These are phyloP conservation scores for Chaetomiaceae sp. DNA, from an alignment of 2,329 filamentous ascomycete species.

Conservation along the genomic window DNA sequence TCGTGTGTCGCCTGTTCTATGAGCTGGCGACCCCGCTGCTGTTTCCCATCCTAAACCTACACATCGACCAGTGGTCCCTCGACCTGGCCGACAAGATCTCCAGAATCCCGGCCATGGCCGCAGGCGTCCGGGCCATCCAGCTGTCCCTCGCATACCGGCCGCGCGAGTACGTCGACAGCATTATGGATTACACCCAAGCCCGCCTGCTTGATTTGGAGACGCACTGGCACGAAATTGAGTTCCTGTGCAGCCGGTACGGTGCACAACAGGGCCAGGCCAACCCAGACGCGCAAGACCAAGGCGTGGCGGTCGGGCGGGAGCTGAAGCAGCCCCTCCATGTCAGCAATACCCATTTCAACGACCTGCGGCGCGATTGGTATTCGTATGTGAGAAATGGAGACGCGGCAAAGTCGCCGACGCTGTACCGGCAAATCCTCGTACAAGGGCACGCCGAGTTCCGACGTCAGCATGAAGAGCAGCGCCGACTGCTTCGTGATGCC, in stretches of 20 bases:
- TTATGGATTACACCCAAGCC: neutral
- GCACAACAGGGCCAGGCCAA: too few relatives aligned
- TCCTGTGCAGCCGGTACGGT: too few relatives aligned
- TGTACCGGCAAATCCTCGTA: neutral
- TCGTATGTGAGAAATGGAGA: neutral
- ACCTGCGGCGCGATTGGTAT: neutral
- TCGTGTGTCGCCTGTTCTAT: neutral
- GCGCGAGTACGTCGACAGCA: neutral
- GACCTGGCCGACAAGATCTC: neutral
- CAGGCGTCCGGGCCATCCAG: neutral
- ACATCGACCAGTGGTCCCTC: neutral
- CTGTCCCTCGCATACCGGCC: neutral
- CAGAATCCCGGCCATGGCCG: neutral
- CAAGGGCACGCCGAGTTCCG: neutral
- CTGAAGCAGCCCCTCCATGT: neutral
- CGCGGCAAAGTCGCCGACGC: neutral
- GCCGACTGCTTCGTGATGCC: neutral
- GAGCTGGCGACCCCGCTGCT: neutral
- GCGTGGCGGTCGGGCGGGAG: neutral
- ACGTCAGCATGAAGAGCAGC: neutral
- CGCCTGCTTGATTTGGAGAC: neutral
- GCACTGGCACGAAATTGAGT: too few relatives aligned
- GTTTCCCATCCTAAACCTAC: neutral
- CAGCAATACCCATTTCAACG: too few relatives aligned
- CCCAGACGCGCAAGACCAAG: neutral